Base-by-base conservation (phyloP, 2,329 filamentous ascomycete genomes). In the Exophiala viscosa region DNA sequence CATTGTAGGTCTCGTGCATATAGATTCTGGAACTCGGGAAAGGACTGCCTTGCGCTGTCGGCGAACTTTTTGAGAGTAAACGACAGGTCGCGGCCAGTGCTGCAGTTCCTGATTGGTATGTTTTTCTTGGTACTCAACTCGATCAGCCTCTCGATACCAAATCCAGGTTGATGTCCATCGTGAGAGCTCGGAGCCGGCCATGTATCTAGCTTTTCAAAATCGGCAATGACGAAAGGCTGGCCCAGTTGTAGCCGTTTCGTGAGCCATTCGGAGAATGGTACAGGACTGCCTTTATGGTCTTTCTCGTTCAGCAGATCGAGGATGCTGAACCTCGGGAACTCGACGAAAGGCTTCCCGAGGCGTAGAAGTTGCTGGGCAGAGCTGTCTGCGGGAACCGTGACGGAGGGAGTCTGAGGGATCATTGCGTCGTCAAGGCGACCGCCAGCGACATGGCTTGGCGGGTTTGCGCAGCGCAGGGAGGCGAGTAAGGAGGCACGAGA, bases 1-100 rank as follows among this genome's bases (percentile, higher is more conserved):
- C 68, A 70, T 5, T 61, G 64, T 28, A 70, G 54, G 49, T 70
- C 67, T 31, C 67, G 62, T 5, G 67, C 67, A 50, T 70, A 69
- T 6, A 70, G 60, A 45, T 66, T 69, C 52, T 54, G 61, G 49
- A 60, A 64, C 33, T 63, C 60, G 41, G 58, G 54, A 55, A 60
- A 64, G 13, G 58, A 60, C 45, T 64, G 58, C 41, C 50, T 50
- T 45, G 60, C 59, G 31, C 62, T 67, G 49, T 67, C 52, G 11
- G 64, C 59, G 32, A 69, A 64, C 50, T 69, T 68, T 32, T 60
- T 65, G 39, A 69, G 59, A 15, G 64, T 65, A 55, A 69, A 66
- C 9, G 61, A 65, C 8, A 69, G 43, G 52, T 70, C 67, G 45
- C 67, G 62, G 28, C 65, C 62, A 2, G 67, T 68, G 32, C 62